Percentiles rank a stretch among this genome's conserved stretches.
Evolutionary conservation across 2,329 filamentous ascomycete species (phyloP).

Genomic region (Colletotrichum caudatum): DNA sequence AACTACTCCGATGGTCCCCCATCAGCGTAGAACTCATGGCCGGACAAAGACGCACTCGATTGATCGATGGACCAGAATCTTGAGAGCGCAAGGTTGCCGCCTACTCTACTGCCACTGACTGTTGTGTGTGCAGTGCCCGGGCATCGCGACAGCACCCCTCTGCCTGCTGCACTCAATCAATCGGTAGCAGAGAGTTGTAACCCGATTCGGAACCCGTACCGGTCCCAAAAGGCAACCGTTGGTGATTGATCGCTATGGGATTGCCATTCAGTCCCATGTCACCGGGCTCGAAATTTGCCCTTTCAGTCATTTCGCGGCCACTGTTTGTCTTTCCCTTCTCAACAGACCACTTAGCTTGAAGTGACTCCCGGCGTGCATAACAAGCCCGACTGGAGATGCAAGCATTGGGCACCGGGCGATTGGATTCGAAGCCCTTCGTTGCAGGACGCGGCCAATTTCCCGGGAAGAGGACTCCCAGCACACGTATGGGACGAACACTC

Average conservation of each 20-base stretch:
- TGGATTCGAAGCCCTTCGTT: slow-evolving; percentile 12
- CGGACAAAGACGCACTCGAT: neutral
- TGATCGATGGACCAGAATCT: neutral
- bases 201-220: neutral
- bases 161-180: slow-evolving; percentile 1
- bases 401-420: slow-evolving; percentile 9
- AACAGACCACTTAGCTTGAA: slow-evolving; percentile 3
- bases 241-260: neutral
- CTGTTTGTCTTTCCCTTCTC: neutral
- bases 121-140: neutral
- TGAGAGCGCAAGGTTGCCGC: neutral
- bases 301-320: neutral
- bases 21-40: neutral
- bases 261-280: neutral
- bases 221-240: neutral
- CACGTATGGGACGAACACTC: slow-evolving; percentile 35
- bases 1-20: neutral
- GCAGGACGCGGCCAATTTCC: slow-evolving; percentile 35
- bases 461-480: slow-evolving; percentile 25
- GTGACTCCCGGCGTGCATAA: slow-evolving; percentile 18
- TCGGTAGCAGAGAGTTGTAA: neutral
- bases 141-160: neutral
- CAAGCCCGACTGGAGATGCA: slow-evolving; percentile 1
- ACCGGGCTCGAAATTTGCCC: neutral
- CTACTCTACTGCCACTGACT: neutral